A percentile compares a stretch with the other conserved stretches of the same genome.
These are phyloP conservation scores for Limnomonas spitsbergensis DNA, from an alignment of 139 green algal genomes.

Conservation along the genomic window DNA sequence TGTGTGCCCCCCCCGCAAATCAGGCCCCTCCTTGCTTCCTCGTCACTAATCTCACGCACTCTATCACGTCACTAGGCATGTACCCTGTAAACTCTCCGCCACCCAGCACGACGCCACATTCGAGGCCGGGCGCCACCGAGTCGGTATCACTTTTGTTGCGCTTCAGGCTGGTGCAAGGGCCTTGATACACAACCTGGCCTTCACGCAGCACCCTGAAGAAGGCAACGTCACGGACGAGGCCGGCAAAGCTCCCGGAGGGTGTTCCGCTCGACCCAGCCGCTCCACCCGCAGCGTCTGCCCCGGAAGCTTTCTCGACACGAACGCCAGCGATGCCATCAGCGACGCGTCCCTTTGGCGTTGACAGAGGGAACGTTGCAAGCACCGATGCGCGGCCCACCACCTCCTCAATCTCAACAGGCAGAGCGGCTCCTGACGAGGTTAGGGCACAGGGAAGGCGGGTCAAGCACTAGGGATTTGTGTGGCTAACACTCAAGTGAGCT, in stretches of 20 bases:
- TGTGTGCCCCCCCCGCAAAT: too few relatives aligned
- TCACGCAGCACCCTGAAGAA: constrained; percentile 62
- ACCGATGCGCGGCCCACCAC: constrained; percentile 44
- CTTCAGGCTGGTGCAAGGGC: constrained; percentile 57
- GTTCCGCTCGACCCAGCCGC: constrained; percentile 50
- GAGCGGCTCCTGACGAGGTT: constrained; percentile 26
- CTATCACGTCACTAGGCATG: constrained; percentile 61
- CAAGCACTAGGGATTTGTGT: too few relatives aligned
- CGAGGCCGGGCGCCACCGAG: constrained; percentile 62
- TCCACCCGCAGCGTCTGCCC: constrained; percentile 42
- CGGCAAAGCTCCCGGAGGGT: constrained; percentile 23
- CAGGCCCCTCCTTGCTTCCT: neutral
- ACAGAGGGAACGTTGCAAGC: constrained; percentile 39
- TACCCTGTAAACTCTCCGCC: constrained; percentile 53
- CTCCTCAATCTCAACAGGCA: constrained; percentile 23
- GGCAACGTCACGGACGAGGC: neutral
- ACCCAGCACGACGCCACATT: constrained; percentile 79
- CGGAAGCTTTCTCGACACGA: neutral
- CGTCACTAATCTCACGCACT: constrained; percentile 52
- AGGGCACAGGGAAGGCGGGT: too few relatives aligned
- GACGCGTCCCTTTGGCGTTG: constrained; percentile 9
- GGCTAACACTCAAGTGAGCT: too few relatives aligned
- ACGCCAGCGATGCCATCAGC: constrained; percentile 16
- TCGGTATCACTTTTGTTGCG: constrained; percentile 74
- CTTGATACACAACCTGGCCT: constrained; percentile 49